phyloP scores from a whole-genome alignment of 2,329 filamentous ascomycete species.

The Phialophora macrospora region DNA sequence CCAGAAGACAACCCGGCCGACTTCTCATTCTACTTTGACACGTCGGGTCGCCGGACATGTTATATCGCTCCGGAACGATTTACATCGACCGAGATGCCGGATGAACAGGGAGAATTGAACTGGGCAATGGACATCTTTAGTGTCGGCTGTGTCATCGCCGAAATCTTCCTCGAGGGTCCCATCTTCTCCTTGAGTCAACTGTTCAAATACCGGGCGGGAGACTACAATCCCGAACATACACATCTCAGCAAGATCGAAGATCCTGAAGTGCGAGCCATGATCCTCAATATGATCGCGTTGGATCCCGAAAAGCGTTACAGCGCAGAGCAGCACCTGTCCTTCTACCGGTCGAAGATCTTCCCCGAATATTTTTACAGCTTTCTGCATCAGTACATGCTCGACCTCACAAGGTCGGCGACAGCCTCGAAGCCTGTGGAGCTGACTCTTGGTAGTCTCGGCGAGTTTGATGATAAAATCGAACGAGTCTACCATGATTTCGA shows the following conservation, averaged over 20 bases:
- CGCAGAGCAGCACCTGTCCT: conserved; percentile 89
- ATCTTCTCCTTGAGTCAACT: conserved; percentile 98
- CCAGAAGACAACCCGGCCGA: conserved; percentile 97
- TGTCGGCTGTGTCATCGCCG: conserved; percentile 92
- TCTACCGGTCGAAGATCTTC: conserved; percentile 90
- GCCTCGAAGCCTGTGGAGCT: conserved; percentile 74
- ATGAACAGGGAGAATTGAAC: conserved; percentile 66
- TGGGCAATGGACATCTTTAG: conserved; percentile 99
- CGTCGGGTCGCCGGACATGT: conserved; percentile 86
- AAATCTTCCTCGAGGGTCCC: conserved; percentile 90
- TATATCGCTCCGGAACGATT: conserved; percentile 96
- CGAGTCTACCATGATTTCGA: conserved; percentile 94
- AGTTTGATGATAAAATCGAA: conserved; percentile 92
- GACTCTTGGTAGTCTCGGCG: conserved; percentile 72
- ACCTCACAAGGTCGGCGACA: conserved; percentile 88
- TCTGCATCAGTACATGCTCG: conserved; percentile 94
- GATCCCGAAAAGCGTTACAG: conserved; percentile 91
- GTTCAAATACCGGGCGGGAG: conserved; percentile 88
- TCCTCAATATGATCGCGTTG: conserved; percentile 93
- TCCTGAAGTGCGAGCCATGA: conserved; percentile 81
- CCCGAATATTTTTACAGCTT: conserved; percentile 98
- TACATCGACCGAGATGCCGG: conserved; percentile 69
- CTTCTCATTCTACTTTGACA: conserved; percentile 98
- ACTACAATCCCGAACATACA: conserved; percentile 84
- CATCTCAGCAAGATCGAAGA: conserved; percentile 87